Base-by-base conservation (phyloP, 2,329 filamentous ascomycete species). In the Pseudocercospora macadamiae region DNA sequence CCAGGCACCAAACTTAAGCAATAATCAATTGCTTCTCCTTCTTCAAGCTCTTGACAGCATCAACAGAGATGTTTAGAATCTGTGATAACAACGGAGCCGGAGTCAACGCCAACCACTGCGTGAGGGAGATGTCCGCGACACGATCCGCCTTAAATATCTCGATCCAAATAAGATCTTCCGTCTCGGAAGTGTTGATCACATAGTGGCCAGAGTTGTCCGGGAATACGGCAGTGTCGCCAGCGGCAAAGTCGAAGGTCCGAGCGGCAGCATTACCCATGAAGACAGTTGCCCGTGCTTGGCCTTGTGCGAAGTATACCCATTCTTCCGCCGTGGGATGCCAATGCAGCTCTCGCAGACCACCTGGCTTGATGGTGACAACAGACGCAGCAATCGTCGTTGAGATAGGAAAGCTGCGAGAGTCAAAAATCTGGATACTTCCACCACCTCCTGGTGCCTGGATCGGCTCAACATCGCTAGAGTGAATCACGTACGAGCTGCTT, bases 281-380 rank as follows among this genome's bases (percentile, higher is more conserved):
- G 2, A 88, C 83, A 0, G 86, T 89, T 0, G 86, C 86, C 23
- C 83, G 81, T 10, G 79, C 76, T 66, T 80, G 73, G 21, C 86
- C 87, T 59, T 82, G 76, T 69, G 88, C 85, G 75, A 90, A 89
- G 73, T 89, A 89, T 2, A 89, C 73, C 87, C 87, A 89, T 70
- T 89, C 87, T 65, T 89, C 23, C 25, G 54, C 55, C 8, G 44
- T 63, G 1, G 86, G 86, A 70, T 89, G 86, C 87, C 87, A 89
- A 67, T 89, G 86, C 26, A 89, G 75, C 73, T 89, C 87, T 25
- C 87, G 76, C 37, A 90, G 72, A 1, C 80, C 86, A 36, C 81
- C 81, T 0, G 87, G 87, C 73, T 88, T 80, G 8, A 90, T 77
- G 0, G 81, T 83, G 1, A 90, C 85, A 60, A 87, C 81, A 0